A percentile compares a stretch with the other conserved stretches of the same genome.
These are phyloP conservation scores for Chrysochromulina parva DNA, from an alignment of 78 protist genomes.

Conservation along the genomic window DNA sequence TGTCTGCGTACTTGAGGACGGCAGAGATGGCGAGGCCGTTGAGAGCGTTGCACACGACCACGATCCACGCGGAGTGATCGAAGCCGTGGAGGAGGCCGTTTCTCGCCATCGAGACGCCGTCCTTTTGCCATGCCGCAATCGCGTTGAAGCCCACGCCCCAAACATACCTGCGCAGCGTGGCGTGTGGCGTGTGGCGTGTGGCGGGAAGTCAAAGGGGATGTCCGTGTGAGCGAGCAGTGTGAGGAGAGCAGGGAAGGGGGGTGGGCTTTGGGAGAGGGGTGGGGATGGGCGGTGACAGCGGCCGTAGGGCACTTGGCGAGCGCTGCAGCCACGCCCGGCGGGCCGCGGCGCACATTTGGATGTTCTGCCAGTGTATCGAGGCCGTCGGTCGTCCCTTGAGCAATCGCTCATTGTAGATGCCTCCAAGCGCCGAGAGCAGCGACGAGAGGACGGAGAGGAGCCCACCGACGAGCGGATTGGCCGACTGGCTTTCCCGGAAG, in stretches of 20 bases:
- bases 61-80: not conserved
- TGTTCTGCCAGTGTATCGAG: constrained; percentile 27
- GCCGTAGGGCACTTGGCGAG: too few species aligned
- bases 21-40: constrained; percentile 28
- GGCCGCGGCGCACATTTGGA: not conserved
- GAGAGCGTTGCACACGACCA: not conserved
- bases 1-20: constrained; percentile 32
- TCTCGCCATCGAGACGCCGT: not conserved
- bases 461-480: not conserved
- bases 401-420: not conserved
- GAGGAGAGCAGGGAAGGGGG: too few species aligned
- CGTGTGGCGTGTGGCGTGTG: too few species aligned
- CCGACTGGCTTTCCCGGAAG: not conserved
- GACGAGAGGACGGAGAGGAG: not conserved
- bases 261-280: too few species aligned
- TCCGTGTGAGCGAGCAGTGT: too few species aligned
- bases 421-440: not conserved
- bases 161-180: not conserved
- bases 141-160: constrained; percentile 12
- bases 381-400: not conserved
- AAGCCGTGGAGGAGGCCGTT: not conserved
- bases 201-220: too few species aligned
- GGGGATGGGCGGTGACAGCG: too few species aligned
- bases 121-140: not conserved
- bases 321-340: too few species aligned